A percentile compares a stretch with the other conserved stretches of the same genome.
Conservation (phyloP, 345 rosid genomes). For the Ceriops tagal region DNA sequence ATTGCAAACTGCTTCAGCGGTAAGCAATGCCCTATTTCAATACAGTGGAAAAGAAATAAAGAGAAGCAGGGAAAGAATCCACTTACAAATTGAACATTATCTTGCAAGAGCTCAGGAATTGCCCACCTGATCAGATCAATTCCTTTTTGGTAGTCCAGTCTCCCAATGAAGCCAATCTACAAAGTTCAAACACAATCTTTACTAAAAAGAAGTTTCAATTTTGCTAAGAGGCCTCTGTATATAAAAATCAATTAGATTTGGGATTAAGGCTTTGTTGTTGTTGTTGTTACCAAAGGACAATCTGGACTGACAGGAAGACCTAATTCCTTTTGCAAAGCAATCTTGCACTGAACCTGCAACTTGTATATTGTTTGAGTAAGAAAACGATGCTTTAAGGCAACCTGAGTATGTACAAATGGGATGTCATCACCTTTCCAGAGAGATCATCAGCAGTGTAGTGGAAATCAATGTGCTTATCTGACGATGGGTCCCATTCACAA, state of each 20-base stretch:
- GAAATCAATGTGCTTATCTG: conserved; percentile 56
- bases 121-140: conserved; percentile 73
- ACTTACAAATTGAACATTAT: conserved; percentile 90
- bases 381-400: conserved; percentile 6
- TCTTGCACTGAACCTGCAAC: conserved; percentile 71
- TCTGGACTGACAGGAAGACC: conserved; percentile 86
- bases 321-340: conserved; percentile 81
- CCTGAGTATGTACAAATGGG: conserved; percentile 4
- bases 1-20: too few relatives aligned
- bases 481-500: conserved; percentile 82
- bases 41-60: too few relatives aligned
- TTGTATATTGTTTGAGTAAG: conserved; percentile 22
- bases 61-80: too few relatives aligned
- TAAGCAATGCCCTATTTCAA: too few relatives aligned
- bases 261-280: too few relatives aligned
- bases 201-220: conserved; percentile 6
- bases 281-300: conserved; percentile 62
- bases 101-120: conserved; percentile 72
- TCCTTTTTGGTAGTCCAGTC: conserved; percentile 94
- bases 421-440: conserved; percentile 64
- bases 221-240: neutral
- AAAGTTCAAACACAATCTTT: conserved; percentile 22
- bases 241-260: conserved; percentile 8
- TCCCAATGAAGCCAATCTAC: conserved; percentile 95
- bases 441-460: conserved; percentile 67